A percentile compares a stretch with the other conserved stretches of the same genome.
Conservation (phyloP, 1,139 yeast genomes). For the Candida mesenterica region DNA sequence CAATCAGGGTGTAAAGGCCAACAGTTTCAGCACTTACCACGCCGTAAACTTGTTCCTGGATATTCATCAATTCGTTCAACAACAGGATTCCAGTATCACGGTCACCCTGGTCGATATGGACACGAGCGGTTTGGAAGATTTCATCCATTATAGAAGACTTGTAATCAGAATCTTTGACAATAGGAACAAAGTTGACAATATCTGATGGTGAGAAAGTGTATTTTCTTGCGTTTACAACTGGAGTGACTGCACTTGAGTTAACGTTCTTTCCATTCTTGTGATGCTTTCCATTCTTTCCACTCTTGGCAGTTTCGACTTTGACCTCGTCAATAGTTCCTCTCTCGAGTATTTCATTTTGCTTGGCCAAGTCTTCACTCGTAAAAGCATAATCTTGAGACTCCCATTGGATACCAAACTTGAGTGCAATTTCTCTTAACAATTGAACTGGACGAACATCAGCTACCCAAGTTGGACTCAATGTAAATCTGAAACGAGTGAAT, state of each 20-base stretch:
- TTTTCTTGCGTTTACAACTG: constrained; percentile 27
- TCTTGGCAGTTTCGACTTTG: constrained; percentile 14
- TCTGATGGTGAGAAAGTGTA: constrained; percentile 59
- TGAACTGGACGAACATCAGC: constrained; percentile 37
- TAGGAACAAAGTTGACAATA: constrained; percentile 67
- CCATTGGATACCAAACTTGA: constrained; percentile 89
- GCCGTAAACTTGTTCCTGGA: constrained; percentile 85
- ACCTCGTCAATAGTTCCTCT: constrained; percentile 5
- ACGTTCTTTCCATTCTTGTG: constrained; percentile 39
- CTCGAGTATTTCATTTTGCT: background rate
- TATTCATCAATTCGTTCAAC: constrained; percentile 65
- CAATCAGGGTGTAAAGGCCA: constrained; percentile 60
- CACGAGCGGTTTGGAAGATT: constrained; percentile 68
- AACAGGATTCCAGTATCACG: constrained; percentile 54
- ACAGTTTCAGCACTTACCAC: constrained; percentile 78
- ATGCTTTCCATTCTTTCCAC: constrained; percentile 19
- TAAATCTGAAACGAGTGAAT: constrained; percentile 57
- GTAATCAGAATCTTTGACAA: constrained; percentile 67
- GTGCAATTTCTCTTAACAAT: constrained; percentile 69
- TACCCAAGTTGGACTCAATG: constrained; percentile 52
- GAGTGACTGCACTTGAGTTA: constrained; percentile 15
- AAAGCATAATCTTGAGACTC: constrained; percentile 51
- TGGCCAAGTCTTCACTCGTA: constrained; percentile 33
- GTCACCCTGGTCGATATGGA: constrained; percentile 43
- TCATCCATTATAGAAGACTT: constrained; percentile 72